Evolutionary conservation across 768 basidiomycete genomes (phyloP).

Genomic region (Podaxis rugospora): DNA sequence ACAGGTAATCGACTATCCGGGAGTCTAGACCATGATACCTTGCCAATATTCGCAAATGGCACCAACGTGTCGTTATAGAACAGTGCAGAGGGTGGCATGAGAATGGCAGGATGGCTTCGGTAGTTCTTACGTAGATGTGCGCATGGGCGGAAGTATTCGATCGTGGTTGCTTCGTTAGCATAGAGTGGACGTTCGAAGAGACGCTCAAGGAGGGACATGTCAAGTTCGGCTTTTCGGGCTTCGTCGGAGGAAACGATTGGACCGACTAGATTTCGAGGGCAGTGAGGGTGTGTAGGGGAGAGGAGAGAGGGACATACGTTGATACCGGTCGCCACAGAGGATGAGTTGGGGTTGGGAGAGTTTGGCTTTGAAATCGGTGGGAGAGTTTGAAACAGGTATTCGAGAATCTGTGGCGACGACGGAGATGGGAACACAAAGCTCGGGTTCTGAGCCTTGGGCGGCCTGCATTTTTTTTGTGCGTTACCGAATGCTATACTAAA

Average conservation of each 20-base stretch:
- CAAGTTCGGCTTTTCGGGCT: constrained; percentile 39
- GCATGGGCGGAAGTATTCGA: constrained; percentile 1
- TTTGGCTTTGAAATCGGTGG: constrained; percentile 9
- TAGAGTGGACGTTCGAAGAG: constrained; percentile 42
- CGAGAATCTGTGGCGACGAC: constrained; percentile 30
- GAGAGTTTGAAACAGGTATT: not conserved
- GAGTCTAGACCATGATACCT: constrained; percentile 35
- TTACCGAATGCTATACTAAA: not conserved
- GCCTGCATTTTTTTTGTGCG: constrained; percentile 26
- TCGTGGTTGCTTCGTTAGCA: constrained; percentile 15
- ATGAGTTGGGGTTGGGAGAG: constrained; percentile 35
- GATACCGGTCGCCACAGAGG: constrained; percentile 49
- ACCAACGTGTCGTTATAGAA: constrained; percentile 47
- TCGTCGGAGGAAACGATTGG: constrained; percentile 42
- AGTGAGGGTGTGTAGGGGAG: not conserved
- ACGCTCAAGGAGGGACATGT: constrained; percentile 45
- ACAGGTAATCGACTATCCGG: constrained; percentile 36
- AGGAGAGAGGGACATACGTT: constrained; percentile 29
- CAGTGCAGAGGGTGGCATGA: constrained; percentile 52
- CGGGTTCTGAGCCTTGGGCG: constrained; percentile 50
- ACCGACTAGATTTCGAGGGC: constrained; percentile 32
- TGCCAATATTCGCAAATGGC: constrained; percentile 41
- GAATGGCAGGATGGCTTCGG: constrained; percentile 46
- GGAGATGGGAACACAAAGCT: constrained; percentile 45
- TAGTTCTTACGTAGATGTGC: constrained; percentile 31